These are phyloP conservation scores for Ceratocystis eucalypticola DNA, from an alignment of 2,329 filamentous ascomycete genomes.

Conservation along the genomic window DNA sequence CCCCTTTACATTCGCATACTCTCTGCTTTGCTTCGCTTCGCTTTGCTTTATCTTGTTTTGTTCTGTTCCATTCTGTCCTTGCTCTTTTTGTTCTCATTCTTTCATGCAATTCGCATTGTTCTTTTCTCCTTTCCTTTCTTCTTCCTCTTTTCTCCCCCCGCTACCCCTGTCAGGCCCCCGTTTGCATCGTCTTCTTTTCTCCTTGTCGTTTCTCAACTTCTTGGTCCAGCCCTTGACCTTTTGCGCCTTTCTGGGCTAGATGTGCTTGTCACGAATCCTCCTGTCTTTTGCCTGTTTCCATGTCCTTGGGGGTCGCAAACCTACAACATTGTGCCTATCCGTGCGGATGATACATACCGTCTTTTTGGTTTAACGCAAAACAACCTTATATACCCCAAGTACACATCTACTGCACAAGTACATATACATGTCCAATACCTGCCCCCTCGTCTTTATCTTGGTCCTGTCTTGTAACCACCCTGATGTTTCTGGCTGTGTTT, in stretches of 20 bases:
- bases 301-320: background rate
- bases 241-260: background rate
- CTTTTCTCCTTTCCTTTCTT: background rate
- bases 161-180: background rate
- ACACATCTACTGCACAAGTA: background rate
- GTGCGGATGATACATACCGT: background rate
- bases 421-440: background rate
- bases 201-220: background rate
- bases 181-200: conserved; percentile 1
- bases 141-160: background rate
- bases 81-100: background rate
- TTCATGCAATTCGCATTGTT: background rate
- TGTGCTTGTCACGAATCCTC: conserved; percentile 1
- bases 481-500: conserved; percentile 1
- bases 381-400: background rate
- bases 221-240: background rate
- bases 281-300: background rate
- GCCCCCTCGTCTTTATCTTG: background rate
- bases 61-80: background rate
- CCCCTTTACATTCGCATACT: no score
- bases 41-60: background rate
- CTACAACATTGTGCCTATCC: background rate
- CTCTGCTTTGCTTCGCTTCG: no score
- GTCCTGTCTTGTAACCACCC: background rate
- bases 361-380: conserved; percentile 1